Base-by-base conservation (phyloP, 129 eudicot genomes). In the Oenanthe sinensis region DNA sequence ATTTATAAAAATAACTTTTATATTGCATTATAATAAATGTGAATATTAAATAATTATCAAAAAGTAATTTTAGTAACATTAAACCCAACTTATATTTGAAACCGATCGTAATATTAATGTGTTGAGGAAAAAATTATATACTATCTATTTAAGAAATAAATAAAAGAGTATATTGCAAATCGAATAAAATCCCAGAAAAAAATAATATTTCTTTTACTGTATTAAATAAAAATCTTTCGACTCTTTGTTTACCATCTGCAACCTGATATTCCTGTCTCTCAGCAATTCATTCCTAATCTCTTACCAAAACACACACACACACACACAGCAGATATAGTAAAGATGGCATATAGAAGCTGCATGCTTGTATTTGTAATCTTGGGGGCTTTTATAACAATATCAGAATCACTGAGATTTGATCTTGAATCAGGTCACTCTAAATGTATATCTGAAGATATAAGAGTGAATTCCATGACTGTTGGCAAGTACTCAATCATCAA, bases 401-500 rank as follows among this genome's bases (percentile, higher is more conserved):
- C 72, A 28, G 43, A 67, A 67, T 30, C 72, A 11, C 39, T 67
- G 20, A 28, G 72, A 67, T 67, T 67, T 67, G 72, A 67, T 30
- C 72, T 67, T 8, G 72, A 67, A 67, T 67, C 72, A 15, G 72
- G 72, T 67, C 72, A 67, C 37, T 12, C 72, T 3, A 67, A 67
- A 67, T 67, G 72, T 15, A 33, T 67, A 30, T 13, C 72, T 14
- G 72, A 67, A 67, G 72, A 67, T 30, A 67, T 67, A 4, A 67
- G 4, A 67, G 72, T 67, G 9, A 67, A 67, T 30, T 30, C 72
- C 10, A 67, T 67, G 72, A 67, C 42, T 28, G 22, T 67, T 33
- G 72, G 72, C 72, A 67, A 67, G 72, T 67, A 67, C 42, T 67
- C 72, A 11, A 67, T 67, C 37, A 4, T 67, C 42, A 67, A 67